Percentiles rank a stretch among this genome's conserved stretches.
Conservation (phyloP, 352 stramenopile genomes). For the Pelagophyceae sp. region DNA sequence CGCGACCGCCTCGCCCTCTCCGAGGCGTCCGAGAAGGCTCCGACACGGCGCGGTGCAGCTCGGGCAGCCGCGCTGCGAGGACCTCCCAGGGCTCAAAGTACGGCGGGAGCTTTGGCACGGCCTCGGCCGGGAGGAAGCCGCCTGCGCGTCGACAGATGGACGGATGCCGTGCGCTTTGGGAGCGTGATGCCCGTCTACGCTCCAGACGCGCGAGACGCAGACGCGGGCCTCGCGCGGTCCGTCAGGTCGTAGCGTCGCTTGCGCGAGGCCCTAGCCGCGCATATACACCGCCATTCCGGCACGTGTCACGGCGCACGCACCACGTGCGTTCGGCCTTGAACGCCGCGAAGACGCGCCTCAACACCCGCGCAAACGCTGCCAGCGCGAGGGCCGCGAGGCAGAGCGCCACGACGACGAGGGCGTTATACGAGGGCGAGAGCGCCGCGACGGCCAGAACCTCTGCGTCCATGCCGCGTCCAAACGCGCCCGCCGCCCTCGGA, state of each 20-base stretch:
- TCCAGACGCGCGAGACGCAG: too few relatives aligned
- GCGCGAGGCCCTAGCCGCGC: background rate
- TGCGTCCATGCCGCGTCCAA: too few relatives aligned
- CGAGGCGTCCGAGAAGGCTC: too few relatives aligned
- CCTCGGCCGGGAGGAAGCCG: background rate
- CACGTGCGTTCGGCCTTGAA: background rate
- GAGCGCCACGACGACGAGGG: background rate
- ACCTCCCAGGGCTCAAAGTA: background rate
- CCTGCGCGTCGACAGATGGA: too few relatives aligned
- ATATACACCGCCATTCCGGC: background rate
- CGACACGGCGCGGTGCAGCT: too few relatives aligned
- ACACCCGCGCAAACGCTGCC: background rate
- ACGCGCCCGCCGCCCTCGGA: background rate
- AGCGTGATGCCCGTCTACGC: too few relatives aligned
- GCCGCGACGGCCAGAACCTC: background rate
- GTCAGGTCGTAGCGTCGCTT: background rate
- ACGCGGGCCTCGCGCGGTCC: too few relatives aligned
- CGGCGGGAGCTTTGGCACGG: background rate
- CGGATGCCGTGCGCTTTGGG: too few relatives aligned
- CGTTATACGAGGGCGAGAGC: background rate
- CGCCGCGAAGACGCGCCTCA: background rate
- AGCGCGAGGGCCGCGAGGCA: background rate
- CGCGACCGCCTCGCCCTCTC: too few relatives aligned
- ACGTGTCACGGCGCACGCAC: background rate
- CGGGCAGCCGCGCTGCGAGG: background rate